Base-by-base conservation (phyloP, 225 moss, liverwort and hornwort genomes). In the Marchantia polymorpha region DNA sequence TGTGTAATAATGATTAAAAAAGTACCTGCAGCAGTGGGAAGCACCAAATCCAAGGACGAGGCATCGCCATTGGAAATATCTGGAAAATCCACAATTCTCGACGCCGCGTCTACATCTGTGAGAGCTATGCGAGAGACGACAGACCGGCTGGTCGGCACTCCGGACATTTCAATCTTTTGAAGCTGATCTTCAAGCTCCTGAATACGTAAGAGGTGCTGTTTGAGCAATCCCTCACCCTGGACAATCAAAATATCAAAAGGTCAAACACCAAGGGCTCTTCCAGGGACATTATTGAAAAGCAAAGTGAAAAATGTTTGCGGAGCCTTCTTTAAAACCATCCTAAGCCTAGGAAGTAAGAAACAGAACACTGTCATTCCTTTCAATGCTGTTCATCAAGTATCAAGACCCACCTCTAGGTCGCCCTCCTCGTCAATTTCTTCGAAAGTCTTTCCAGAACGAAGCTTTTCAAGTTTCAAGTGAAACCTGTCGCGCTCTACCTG, bases 401-500 rank as follows among this genome's bases (percentile, higher is more conserved):
- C 51, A 10, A 31, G 54, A 46, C 56, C 86, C 8, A 93, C 95
- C 87, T 84, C 79, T 78, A 77, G 22, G 56, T 86, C 83, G 30
- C 91, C 91, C 61, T 94, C 92, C 19, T 73, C 88, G 78, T 96
- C 92, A 51, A 94, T 77, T 79, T 96, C 96, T 30, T 68, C 72
- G 20, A 92, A 87, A 52, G 87, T 90, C 80, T 88, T 91, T 19
- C 96, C 96, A 63, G 91, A 86, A 29, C 96, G 96, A 10, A 94
- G 87, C 70, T 92, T 91, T 82, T 94, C 94, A 74, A 92, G 96
- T 83, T 92, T 96, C 76, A 85, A 75, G 54, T 87, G 92, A 69
- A 91, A 83, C 76, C 89, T 91, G 29, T 91, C 94, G 52, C 89
- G 82, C 3, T 88, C 84, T 56, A 96, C 84, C 96, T 96, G 81